Evolutionary conservation across 1,139 yeast species (phyloP), one percentile per base, ranked within the genome.

Genomic region (Nakaseomyces glabratus): DNA sequence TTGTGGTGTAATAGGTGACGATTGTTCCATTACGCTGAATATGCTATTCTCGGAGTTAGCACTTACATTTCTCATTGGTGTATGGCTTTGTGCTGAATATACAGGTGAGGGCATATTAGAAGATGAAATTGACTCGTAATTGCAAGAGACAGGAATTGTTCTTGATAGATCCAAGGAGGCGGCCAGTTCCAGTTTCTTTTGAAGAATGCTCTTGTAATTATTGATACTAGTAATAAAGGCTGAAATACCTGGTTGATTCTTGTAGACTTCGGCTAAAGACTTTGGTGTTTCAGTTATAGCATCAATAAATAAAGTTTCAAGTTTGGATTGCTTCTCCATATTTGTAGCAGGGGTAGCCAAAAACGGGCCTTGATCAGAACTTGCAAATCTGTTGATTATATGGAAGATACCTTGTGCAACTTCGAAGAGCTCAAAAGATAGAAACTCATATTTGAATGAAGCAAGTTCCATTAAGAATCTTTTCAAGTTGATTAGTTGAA

Each of bases 321-420:
- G 35, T 36, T 44, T 45, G 20, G 47, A 44, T 36, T 51, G 54
- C 35, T 48, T 47, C 2, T 46, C 37, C 4, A 47, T 21, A 6
- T 54, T 37, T n/a, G 55, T 48, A 19, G 39, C 35, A 14, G 60
- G 58, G 5, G 55, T 41, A 35, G 47, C 48, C 29, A 55, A 37
- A 22, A 55, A 46, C n/a, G 58, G 54, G 11, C 55, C 53, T 37
- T 53, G 55, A 18, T 53, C 58, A 30, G 49, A 56, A 11, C 43
- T 46, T 1, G 54, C 51, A 35, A 55, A 55, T 40, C 47, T 47
- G 31, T 53, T 52, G 33, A 55, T 47, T 8, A 55, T 36, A 9
- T 55, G 44, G 30, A 52, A 53, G 18, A 54, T 50, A n/a, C 57
- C 57, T 24, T 47, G 46, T 6, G 58, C 44, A 6, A 52, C 37